Evolutionary conservation across 805 yeast genomes (phyloP).

Genomic region (Saccharomycopsis sp.): DNA sequence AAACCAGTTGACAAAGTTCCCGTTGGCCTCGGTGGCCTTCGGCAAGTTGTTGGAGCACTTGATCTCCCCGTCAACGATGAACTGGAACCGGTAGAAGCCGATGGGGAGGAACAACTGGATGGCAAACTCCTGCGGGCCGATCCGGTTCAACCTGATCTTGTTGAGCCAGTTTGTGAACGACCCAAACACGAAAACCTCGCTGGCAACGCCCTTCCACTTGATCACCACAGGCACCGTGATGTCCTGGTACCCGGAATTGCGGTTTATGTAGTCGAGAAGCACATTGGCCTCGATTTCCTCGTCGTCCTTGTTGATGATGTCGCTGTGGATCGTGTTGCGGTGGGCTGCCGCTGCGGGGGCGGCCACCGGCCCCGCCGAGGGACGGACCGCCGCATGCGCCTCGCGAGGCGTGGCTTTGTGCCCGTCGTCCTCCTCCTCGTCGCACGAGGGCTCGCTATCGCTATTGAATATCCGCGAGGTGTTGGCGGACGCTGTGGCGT

Average conservation of each 20-base stretch:
- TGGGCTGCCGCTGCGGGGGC: neutral
- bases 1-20: constrained; percentile 87
- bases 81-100: constrained; percentile 89
- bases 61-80: constrained; percentile 89
- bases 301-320: constrained; percentile 20
- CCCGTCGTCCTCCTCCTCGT: neutral
- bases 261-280: constrained; percentile 18
- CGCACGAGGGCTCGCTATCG: neutral
- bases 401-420: neutral
- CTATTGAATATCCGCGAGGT: neutral
- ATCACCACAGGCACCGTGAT: constrained; percentile 51
- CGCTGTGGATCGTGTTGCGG: constrained; percentile 20
- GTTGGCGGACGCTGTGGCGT: neutral
- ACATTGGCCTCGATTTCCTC: constrained; percentile 21
- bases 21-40: constrained; percentile 95
- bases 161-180: constrained; percentile 97
- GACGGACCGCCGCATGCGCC: too few relatives aligned
- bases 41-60: constrained; percentile 82
- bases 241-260: constrained; percentile 11
- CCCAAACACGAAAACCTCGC: constrained; percentile 91
- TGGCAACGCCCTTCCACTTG: constrained; percentile 92
- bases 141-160: constrained; percentile 77
- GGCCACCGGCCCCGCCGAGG: too few relatives aligned
- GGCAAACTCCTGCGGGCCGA: constrained; percentile 36
- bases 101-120: constrained; percentile 75